phyloP scores from a whole-genome alignment of 495 filamentous ascomycete species.

The Xylaria flabelliformis region DNA sequence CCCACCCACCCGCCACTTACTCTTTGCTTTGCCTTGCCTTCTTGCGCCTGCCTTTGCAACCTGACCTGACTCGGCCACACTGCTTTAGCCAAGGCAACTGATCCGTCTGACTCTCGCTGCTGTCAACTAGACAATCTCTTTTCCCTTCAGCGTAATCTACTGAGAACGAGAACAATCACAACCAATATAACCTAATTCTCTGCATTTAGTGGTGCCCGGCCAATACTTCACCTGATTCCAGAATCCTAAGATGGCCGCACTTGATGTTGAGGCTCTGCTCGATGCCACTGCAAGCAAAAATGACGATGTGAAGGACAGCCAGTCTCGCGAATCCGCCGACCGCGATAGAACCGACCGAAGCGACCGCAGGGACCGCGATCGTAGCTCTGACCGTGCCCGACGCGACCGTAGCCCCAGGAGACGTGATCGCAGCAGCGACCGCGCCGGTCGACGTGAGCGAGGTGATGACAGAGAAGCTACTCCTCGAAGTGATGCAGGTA shows the following conservation, averaged over 20 bases:
- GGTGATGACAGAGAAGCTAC: constrained; percentile 63
- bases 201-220: constrained; percentile 12
- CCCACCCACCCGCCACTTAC: constrained; percentile 20
- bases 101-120: neutral
- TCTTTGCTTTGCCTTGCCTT: constrained; percentile 7
- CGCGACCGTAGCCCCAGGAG: constrained; percentile 67
- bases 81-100: constrained; percentile 6
- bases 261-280: constrained; percentile 92
- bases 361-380: constrained; percentile 51
- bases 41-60: constrained; percentile 8
- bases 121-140: neutral
- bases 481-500: constrained; percentile 80
- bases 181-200: constrained; percentile 9
- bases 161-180: neutral
- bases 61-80: constrained; percentile 13
- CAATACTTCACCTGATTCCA: constrained; percentile 3
- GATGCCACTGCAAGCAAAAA: constrained; percentile 76
- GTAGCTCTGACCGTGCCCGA: constrained; percentile 61
- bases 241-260: constrained; percentile 74
- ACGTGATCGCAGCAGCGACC: constrained; percentile 69
- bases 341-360: constrained; percentile 39
- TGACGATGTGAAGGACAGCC: constrained; percentile 58
- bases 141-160: neutral
- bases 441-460: constrained; percentile 43
- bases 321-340: constrained; percentile 37